Evolutionary conservation across 306 rosid genomes (phyloP), one percentile per base, ranked within the genome.

Genomic region (Prunus persica): DNA sequence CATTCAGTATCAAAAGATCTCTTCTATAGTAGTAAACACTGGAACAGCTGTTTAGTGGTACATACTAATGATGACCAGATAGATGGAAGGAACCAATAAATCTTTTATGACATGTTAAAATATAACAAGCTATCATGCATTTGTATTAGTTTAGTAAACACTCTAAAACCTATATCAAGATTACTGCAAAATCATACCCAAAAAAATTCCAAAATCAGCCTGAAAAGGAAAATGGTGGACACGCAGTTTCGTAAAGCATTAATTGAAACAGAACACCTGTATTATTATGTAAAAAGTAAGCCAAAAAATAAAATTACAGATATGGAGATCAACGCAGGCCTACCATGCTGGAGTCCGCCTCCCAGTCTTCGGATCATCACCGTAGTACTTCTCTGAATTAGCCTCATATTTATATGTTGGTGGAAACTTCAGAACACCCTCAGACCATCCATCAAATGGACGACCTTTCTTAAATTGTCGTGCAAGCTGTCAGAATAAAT

Each of bases 321-420:
- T 24, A 67, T 45, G 63, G 13, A 61, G 50, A 14, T 13, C 54
- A 69, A 74, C 49, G 57, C 18, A 79, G 84, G 79, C 93, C 71
- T 91, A 96, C 99, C 99, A 92, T 64, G 99, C 93, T 30, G 98
- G 99, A 50, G 88, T 78, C 25, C 98, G 98, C 87, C 89, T 91
- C 68, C 84, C 89, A 71, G 71, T 81, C 75, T 80, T 96, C 75
- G 91, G 91, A 78, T 96, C 97, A 25, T 89, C 96, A 25, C 99
- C 93, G 0, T n/a, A 72, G 83, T 92, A 96, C 79, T 88, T 95
- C 27, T 88, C 90, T 22, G 98, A 96, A 81, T 96, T 84, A 77
- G 67, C 69, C 80, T 91, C 93, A 69, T 92, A 92, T 82, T 96
- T 96, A 45, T 96, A 92, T n/a, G 98, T 96, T 28, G 99, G 99